Evolutionary conservation across 2,329 filamentous ascomycete genomes (phyloP).

Genomic region (Dichotomopilus funicola): DNA sequence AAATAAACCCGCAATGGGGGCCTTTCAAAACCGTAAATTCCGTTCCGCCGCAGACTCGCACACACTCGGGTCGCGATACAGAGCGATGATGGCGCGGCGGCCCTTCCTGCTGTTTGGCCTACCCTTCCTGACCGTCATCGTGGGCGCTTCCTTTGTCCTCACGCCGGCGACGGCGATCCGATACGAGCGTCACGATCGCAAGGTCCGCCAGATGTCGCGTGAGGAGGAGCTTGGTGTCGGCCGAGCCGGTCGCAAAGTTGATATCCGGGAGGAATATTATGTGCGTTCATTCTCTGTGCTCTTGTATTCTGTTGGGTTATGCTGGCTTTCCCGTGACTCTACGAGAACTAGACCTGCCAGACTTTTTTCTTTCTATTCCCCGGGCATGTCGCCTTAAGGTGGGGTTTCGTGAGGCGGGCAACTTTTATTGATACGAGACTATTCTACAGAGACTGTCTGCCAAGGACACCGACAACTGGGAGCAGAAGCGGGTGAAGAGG

Average conservation of each 20-base stretch:
- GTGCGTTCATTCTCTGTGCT: constrained; percentile 42
- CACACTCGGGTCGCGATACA: constrained; percentile 70
- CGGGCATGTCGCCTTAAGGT: background rate
- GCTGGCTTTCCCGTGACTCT: background rate
- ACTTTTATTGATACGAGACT: too few species aligned
- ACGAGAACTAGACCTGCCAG: background rate
- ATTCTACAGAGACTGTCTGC: constrained; percentile 62
- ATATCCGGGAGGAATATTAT: constrained; percentile 82
- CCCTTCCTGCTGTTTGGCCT: constrained; percentile 92
- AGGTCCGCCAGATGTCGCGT: constrained; percentile 74
- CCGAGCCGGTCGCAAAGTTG: constrained; percentile 62
- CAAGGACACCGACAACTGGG: constrained; percentile 93
- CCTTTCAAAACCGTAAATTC: constrained; percentile 66
- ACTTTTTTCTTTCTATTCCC: background rate
- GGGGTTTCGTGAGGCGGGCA: background rate
- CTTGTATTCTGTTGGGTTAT: background rate
- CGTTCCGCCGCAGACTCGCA: constrained; percentile 59
- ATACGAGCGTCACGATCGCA: constrained; percentile 89
- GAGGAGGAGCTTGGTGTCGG: constrained; percentile 83
- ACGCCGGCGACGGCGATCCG: constrained; percentile 89
- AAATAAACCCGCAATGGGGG: constrained; percentile 41
- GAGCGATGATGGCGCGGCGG: constrained; percentile 63
- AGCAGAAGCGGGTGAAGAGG: constrained; percentile 88
- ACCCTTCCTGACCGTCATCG: constrained; percentile 83
- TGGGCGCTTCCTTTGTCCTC: constrained; percentile 87